Percentiles rank a stretch among this genome's conserved stretches.
phyloP scores from a whole-genome alignment of 441 rosid species.

The Erodium moschatum region DNA sequence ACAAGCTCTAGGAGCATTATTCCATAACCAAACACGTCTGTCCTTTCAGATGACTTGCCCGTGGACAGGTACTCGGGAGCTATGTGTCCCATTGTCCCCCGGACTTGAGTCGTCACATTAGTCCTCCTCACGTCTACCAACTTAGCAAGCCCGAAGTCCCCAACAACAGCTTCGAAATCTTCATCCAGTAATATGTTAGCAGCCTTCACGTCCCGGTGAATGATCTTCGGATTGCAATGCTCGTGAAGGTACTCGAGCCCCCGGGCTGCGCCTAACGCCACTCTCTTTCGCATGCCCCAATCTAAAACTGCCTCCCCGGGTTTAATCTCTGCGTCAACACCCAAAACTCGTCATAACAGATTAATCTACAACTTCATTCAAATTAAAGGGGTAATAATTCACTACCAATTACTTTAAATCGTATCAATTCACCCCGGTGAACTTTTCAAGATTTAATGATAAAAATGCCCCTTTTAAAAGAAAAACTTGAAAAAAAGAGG shows the following conservation, averaged over 20 bases:
- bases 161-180: conserved; percentile 83
- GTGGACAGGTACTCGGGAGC: conserved; percentile 86
- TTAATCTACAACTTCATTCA: background rate
- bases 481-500: too few species aligned
- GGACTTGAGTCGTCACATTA: conserved; percentile 80
- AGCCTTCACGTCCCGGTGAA: conserved; percentile 91
- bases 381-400: background rate
- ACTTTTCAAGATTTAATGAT: too few species aligned
- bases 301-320: conserved; percentile 63
- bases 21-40: conserved; percentile 90
- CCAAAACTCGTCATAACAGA: background rate
- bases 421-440: too few species aligned
- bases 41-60: conserved; percentile 90
- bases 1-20: conserved; percentile 72
- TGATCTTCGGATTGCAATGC: conserved; percentile 92
- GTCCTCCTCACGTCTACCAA: conserved; percentile 70
- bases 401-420: too few species aligned
- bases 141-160: conserved; percentile 89
- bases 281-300: conserved; percentile 73
- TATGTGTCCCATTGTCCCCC: conserved; percentile 89
- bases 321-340: conserved; percentile 12
- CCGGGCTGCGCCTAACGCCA: conserved; percentile 79
- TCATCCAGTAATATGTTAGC: conserved; percentile 88
- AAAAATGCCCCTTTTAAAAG: too few species aligned
- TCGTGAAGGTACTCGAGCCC: conserved; percentile 84